Percentiles rank a stretch among this genome's conserved stretches.
Evolutionary conservation across 2,329 filamentous ascomycete species (phyloP).

Genomic region (Ambrosiella beaveri): DNA sequence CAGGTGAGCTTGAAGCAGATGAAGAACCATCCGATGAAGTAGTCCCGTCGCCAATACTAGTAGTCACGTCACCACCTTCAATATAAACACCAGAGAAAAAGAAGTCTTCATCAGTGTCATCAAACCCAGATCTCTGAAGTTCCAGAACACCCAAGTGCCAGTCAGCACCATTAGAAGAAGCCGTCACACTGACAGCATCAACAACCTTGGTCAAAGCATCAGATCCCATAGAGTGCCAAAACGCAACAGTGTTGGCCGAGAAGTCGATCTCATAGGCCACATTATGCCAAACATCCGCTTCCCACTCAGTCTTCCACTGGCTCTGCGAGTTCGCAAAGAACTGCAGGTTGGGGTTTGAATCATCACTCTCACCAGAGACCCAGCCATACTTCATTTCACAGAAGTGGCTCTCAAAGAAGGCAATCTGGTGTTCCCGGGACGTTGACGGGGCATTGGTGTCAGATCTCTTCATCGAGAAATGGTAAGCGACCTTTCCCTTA

Average conservation of each 20-base stretch:
- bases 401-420: conserved; percentile 52
- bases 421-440: conserved; percentile 49
- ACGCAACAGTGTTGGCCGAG: conserved; percentile 38
- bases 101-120: conserved; percentile 44
- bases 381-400: conserved; percentile 57
- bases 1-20: not conserved
- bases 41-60: conserved; percentile 14
- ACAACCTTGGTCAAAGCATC: conserved; percentile 40
- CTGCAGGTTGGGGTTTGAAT: conserved; percentile 36
- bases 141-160: conserved; percentile 58
- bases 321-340: conserved; percentile 45
- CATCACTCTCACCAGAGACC: conserved; percentile 29
- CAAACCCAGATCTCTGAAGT: conserved; percentile 38
- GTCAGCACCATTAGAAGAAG: conserved; percentile 50
- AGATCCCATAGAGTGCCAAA: conserved; percentile 52
- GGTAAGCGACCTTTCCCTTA: conserved; percentile 50
- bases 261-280: conserved; percentile 60
- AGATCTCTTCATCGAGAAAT: conserved; percentile 48
- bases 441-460: conserved; percentile 42
- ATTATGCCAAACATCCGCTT: conserved; percentile 54
- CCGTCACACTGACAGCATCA: conserved; percentile 39
- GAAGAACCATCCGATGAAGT: not conserved
- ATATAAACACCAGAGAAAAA: conserved; percentile 58
- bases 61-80: conserved; percentile 28
- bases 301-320: conserved; percentile 46